A percentile compares a stretch with the other conserved stretches of the same genome.
These are phyloP conservation scores for Balamuthia mandrillaris DNA, from an alignment of 208 protist species.

Conservation along the genomic window DNA sequence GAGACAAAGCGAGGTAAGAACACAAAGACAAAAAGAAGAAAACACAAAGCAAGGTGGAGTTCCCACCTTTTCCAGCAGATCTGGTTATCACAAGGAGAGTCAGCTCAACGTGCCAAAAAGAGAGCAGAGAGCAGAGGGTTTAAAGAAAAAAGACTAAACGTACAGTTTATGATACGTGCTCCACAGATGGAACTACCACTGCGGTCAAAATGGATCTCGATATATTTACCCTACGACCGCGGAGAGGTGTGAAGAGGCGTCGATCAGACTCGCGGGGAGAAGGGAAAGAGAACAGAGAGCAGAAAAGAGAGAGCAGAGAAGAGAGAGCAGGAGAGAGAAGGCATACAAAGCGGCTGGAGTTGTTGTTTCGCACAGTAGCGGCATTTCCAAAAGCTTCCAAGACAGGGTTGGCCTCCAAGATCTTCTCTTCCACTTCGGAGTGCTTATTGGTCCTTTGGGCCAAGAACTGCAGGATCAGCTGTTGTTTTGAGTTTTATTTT, in stretches of 20 bases:
- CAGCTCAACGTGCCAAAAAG: not conserved
- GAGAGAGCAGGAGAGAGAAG: not conserved
- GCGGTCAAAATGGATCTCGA: constrained; percentile 63
- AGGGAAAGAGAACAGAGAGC: not conserved
- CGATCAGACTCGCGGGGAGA: not conserved
- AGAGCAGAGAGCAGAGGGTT: not conserved
- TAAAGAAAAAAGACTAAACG: not conserved
- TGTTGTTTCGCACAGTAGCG: constrained; percentile 67
- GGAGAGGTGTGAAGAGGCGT: not conserved
- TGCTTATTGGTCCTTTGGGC: constrained; percentile 37
- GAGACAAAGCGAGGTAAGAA: not conserved
- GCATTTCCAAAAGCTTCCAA: constrained; percentile 78
- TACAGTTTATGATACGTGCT: constrained; percentile 58
- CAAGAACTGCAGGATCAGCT: constrained; percentile 74
- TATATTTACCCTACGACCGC: constrained; percentile 52
- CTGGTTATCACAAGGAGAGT: not conserved
- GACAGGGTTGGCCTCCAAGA: constrained; percentile 71
- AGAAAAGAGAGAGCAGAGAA: not conserved
- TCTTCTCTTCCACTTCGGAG: constrained; percentile 51
- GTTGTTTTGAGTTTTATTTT: too few species aligned
- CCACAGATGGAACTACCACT: constrained; percentile 63
- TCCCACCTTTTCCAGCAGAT: constrained; percentile 41
- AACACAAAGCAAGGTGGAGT: not conserved
- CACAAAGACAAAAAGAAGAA: not conserved
- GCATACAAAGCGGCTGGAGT: constrained; percentile 64